Evolutionary conservation across 2,329 filamentous ascomycete species (phyloP), one percentile per base, ranked within the genome.

Genomic region (Helotiales sp.): DNA sequence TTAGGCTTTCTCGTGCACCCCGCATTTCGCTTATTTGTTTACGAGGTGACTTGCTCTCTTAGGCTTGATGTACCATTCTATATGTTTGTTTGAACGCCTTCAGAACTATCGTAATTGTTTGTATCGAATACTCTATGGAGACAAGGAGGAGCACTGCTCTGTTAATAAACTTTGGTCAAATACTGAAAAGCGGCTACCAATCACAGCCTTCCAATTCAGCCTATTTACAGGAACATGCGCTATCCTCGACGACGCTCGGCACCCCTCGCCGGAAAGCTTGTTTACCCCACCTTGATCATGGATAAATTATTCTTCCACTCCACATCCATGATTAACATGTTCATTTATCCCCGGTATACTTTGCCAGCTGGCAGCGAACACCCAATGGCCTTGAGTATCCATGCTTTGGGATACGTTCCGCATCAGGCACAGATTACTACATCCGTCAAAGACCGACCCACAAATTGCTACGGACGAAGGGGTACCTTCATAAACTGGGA

Each of bases 151-250:
- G 17, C n/a, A 45, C 40, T 3, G n/a, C 40, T 6, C 40, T 45
- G 40, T 45, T 40, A 40, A 2, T 40, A 5, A 11, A 13, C 20
- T 20, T 17, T 45, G 40, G 8, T 20, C 5, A 10, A 45, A n/a
- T 2, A 3, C 7, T 3, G 24, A 11, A 30, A 17, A n/a, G n/a
- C 24, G 24, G 8, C 24, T 3, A 15, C 49, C 49, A 52, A 30
- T 30, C 24, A 24, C 8, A 11, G 40, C 7, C 5, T 17, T 2
- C 20, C 32, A 57, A 40, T 57, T 57, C 54, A 57, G 54, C 54
- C 54, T 57, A 40, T 57, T 24, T 57, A 32, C 54, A 57, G 54
- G 54, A 37, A 57, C 54, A 34, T 10, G 54, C 54, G 54, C n/a
- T 32, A 40, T 22, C 32, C 20, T 8, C 54, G 11, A 22, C 30